A percentile compares a stretch with the other conserved stretches of the same genome.
Evolutionary conservation across 768 basidiomycete species (phyloP).

Genomic region (Termitomyces sp.): DNA sequence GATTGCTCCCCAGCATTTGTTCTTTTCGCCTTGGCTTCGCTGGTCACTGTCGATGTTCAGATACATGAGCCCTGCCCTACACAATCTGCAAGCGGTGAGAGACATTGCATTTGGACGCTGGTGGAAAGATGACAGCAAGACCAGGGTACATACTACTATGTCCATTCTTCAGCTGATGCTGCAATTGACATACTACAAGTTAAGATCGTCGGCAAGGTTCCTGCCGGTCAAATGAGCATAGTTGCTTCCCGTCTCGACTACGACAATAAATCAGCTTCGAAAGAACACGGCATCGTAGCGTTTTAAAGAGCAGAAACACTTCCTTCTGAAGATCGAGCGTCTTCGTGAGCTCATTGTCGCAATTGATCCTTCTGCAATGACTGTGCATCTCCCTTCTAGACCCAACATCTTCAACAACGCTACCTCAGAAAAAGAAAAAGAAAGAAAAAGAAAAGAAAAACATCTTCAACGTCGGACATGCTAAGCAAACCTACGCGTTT

Average conservation of each 20-base stretch:
- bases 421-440: too few relatives aligned
- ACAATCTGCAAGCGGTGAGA: slow-evolving; percentile 7
- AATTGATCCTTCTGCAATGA: slow-evolving; percentile 11
- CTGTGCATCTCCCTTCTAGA: slow-evolving; percentile 1
- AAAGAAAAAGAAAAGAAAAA: too few relatives aligned
- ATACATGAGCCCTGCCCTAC: slow-evolving; percentile 9
- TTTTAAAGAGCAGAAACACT: slow-evolving; percentile 11
- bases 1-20: slow-evolving; percentile 3
- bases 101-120: slow-evolving; percentile 6
- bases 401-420: slow-evolving; percentile 15
- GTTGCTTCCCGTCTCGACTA: slow-evolving; percentile 12
- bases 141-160: slow-evolving; percentile 11
- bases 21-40: slow-evolving; percentile 5
- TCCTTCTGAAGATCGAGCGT: slow-evolving; percentile 11
- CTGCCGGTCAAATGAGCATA: slow-evolving; percentile 6
- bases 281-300: slow-evolving; percentile 10
- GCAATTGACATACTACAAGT: slow-evolving; percentile 10
- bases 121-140: background rate
- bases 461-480: too few relatives aligned
- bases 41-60: slow-evolving; percentile 8
- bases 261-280: slow-evolving; percentile 7
- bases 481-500: slow-evolving; percentile 9
- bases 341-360: slow-evolving; percentile 14
- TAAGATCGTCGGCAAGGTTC: slow-evolving; percentile 7
- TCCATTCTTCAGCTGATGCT: slow-evolving; percentile 12